Percentiles rank a stretch among this genome's conserved stretches.
phyloP scores from a whole-genome alignment of 2,329 filamentous ascomycete species.

The Elsinoe batatas region DNA sequence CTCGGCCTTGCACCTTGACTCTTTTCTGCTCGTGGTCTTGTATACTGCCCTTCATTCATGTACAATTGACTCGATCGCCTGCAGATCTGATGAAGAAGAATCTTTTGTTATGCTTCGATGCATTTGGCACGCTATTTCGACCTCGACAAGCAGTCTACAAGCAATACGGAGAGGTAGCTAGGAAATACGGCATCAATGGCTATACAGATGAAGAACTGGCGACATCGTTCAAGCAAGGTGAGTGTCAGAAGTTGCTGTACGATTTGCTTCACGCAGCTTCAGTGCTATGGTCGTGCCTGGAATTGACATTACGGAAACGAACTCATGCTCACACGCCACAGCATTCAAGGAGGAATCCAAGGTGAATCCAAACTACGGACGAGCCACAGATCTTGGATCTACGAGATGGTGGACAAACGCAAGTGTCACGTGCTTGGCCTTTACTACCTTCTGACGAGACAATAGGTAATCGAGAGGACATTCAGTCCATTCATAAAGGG shows the following conservation, averaged over 20 bases:
- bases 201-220: slow-evolving; percentile 35
- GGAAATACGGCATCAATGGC: slow-evolving; percentile 39
- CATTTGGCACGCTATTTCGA: slow-evolving; percentile 54
- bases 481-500: slow-evolving; percentile 35
- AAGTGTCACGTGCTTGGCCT: slow-evolving; percentile 19
- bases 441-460: not conserved
- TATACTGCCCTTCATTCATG: too few relatives aligned
- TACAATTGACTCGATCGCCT: not conserved
- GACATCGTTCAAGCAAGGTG: slow-evolving; percentile 32
- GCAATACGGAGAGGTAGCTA: slow-evolving; percentile 47
- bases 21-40: not conserved
- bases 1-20: not conserved
- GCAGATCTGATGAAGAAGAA: slow-evolving; percentile 26
- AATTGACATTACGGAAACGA: not conserved
- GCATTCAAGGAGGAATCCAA: slow-evolving; percentile 42
- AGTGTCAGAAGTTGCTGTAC: not conserved
- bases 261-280: too few relatives aligned
- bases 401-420: slow-evolving; percentile 53
- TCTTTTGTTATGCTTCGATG: slow-evolving; percentile 52
- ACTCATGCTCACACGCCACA: not conserved
- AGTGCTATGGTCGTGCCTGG: too few relatives aligned
- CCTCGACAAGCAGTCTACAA: slow-evolving; percentile 41
- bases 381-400: slow-evolving; percentile 40
- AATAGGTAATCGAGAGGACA: slow-evolving; percentile 46
- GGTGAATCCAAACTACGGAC: slow-evolving; percentile 51